phyloP scores from a whole-genome alignment of 1,284 basidiomycete genomes.

The Apiotrichum sp. region DNA sequence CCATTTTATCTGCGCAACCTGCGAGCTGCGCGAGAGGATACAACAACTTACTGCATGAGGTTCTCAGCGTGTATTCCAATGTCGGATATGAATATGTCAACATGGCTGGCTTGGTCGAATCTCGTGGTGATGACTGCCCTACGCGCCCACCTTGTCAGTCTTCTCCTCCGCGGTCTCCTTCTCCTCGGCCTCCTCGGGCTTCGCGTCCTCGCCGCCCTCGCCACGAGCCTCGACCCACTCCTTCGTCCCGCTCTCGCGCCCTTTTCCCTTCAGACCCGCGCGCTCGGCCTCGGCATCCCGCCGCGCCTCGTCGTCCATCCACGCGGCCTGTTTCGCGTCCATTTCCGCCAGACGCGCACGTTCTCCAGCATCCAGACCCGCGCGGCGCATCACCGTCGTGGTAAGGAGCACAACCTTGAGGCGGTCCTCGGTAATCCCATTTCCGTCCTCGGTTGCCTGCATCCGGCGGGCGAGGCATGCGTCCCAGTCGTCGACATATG shows the following conservation, averaged over 20 bases:
- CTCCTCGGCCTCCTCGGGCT: not conserved
- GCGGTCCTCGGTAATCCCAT: conserved; percentile 32
- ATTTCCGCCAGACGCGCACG: conserved; percentile 24
- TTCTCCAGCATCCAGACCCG: conserved; percentile 10
- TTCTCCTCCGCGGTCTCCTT: no score
- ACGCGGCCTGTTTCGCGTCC: conserved; percentile 36
- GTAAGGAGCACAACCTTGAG: conserved; percentile 34
- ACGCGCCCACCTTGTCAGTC: no score
- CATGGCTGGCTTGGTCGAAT: no score
- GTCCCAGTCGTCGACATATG: conserved; percentile 46
- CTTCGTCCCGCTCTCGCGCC: conserved; percentile 42
- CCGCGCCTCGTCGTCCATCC: conserved; percentile 32
- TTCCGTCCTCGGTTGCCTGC: conserved; percentile 15
- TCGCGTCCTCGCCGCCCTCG: conserved; percentile 33
- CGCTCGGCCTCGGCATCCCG: conserved; percentile 28
- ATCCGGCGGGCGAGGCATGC: conserved; percentile 21
- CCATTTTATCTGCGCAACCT: no score
- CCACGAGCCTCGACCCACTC: conserved; percentile 47
- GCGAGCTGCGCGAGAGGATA: no score
- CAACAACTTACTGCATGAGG: no score
- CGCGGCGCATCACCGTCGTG: conserved; percentile 19
- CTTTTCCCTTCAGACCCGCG: conserved; percentile 34
- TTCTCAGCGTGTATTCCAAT: no score
- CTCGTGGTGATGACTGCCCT: no score
- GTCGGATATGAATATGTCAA: no score